A percentile compares a stretch with the other conserved stretches of the same genome.
Evolutionary conservation across 2,329 filamentous ascomycete genomes (phyloP).

Genomic region (Penicillium sp.): DNA sequence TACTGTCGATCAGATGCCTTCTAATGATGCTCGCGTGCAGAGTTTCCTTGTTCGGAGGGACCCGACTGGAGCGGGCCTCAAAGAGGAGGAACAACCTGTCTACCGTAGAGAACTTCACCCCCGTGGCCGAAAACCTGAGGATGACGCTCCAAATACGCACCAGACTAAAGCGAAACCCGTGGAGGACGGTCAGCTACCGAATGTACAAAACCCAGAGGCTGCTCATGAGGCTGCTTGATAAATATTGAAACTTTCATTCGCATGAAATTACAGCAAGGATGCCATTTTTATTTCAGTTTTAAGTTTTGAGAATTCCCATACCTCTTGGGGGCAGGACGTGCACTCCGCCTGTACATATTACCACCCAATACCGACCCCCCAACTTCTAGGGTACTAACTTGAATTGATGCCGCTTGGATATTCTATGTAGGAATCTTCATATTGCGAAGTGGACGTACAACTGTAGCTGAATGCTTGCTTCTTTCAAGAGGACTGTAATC

Average conservation of each 20-base stretch:
- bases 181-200: not conserved
- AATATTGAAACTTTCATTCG: not conserved
- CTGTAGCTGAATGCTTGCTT: too few species aligned
- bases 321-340: not conserved
- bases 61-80: slow-evolving; percentile 52
- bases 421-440: too few species aligned
- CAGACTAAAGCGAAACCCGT: not conserved
- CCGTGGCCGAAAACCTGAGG: slow-evolving; percentile 2
- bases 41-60: slow-evolving; percentile 78
- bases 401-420: not conserved
- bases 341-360: not conserved
- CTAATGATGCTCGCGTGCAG: slow-evolving; percentile 69
- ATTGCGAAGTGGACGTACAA: too few species aligned
- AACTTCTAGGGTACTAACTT: not conserved
- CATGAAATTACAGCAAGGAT: not conserved
- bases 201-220: not conserved
- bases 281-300: not conserved
- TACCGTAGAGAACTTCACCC: slow-evolving; percentile 42
- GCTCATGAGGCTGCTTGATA: not conserved
- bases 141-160: not conserved
- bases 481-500: too few species aligned
- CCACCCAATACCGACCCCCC: not conserved
- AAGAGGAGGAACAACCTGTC: slow-evolving; percentile 47
- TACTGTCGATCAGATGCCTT: slow-evolving; percentile 53
- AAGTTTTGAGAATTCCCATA: not conserved